Base-by-base conservation (phyloP, 2,329 filamentous ascomycete species). In the Neonectria magnoliae region DNA sequence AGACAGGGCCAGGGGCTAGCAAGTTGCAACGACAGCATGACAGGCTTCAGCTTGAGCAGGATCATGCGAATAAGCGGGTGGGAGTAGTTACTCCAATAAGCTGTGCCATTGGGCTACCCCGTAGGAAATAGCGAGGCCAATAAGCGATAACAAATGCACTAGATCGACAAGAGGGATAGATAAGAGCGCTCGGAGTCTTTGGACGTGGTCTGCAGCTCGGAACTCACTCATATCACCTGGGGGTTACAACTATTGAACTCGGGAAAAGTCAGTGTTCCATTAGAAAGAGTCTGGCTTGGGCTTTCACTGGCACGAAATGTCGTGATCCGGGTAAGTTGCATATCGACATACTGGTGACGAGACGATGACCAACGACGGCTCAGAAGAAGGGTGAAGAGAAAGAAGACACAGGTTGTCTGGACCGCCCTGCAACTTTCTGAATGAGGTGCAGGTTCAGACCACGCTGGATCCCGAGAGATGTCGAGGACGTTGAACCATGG, bases 401-500 rank as follows among this genome's bases (percentile, higher is more conserved):
- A 8, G 14, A 29, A 25, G 16, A 16, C 9, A 27, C 22, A 27
- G 22, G 3, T 25, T n/a, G 10, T n/a, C n/a, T 51, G 10, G 10
- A 33, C 4, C 47, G 2, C 11, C 48, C 13, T 20, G 18, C 10
- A 47, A 66, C 29, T 48, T 60, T 54, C 66, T 45, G 31, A 44
- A 56, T 8, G 27, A 61, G 25, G 18, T 50, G 44, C 16, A 27
- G 57, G 31, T 27, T 55, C 38, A 16, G 5, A 22, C 48, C 38
- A 31, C 42, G 27, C 11, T 20, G 18, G 42, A 20, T 54, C 31
- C n/a, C 51, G 33, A 41, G 33, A 31, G 25, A 31, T n/a, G 51
- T 48, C 64, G 48, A 64, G 51, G 47, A 42, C 27, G 33, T 29
- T 9, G 54, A 53, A 45, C 55, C 44, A 41, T 51, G 60, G 57